Percentiles rank a stretch among this genome's conserved stretches.
Conservation (phyloP, 148 eudicot genomes). For the Rheum nobile region DNA sequence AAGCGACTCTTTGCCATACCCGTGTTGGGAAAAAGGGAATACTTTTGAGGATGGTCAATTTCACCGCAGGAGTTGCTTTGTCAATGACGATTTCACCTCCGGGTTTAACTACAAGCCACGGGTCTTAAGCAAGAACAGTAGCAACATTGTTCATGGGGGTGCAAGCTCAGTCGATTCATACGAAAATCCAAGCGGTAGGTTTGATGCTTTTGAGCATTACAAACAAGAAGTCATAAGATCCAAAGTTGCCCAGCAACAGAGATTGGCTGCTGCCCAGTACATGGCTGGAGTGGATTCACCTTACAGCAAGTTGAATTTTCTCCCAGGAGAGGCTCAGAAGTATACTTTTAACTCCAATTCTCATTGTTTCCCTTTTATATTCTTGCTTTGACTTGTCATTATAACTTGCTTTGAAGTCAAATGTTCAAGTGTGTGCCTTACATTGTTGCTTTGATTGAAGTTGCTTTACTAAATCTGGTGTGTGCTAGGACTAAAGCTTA, state of each 20-base stretch:
- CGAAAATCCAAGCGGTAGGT: constrained; percentile 32
- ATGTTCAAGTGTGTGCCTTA: neutral
- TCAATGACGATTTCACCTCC: no score
- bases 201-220: constrained; percentile 37
- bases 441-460: neutral
- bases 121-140: constrained; percentile 40
- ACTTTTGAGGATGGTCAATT: neutral
- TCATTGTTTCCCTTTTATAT: neutral
- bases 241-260: constrained; percentile 50
- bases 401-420: neutral
- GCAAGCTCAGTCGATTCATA: constrained; percentile 12
- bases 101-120: no score
- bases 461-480: neutral
- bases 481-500: neutral
- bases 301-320: constrained; percentile 30
- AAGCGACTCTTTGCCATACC: neutral
- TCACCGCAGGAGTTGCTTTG: constrained; percentile 40
- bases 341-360: constrained; percentile 5
- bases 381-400: neutral
- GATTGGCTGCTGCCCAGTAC: constrained; percentile 41
- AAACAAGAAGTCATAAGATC: constrained; percentile 38
- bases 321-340: constrained; percentile 55
- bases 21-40: constrained; percentile 14
- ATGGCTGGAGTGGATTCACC: constrained; percentile 37
- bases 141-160: constrained; percentile 33